phyloP scores from a whole-genome alignment of 495 filamentous ascomycete species.

The Podospora fimiseda region DNA sequence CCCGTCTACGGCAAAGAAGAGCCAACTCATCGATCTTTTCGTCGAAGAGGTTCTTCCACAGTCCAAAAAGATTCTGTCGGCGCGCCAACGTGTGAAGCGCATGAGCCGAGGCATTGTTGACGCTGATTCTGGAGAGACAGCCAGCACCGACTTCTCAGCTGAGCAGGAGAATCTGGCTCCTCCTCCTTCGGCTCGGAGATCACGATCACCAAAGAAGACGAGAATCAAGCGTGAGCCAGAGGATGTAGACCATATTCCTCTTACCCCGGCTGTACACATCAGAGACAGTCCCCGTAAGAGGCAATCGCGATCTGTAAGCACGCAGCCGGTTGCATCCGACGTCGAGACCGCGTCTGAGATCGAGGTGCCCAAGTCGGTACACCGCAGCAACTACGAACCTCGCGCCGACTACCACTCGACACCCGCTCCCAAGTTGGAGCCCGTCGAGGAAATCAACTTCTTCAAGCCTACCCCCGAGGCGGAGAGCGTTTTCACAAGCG shows the following conservation, averaged over 20 bases:
- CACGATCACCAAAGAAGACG: conserved; percentile 45
- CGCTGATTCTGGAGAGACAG: conserved; percentile 48
- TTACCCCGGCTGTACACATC: conserved; percentile 27
- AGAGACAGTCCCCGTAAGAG: conserved; percentile 46
- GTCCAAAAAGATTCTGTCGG: conserved; percentile 65
- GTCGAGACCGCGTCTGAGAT: conserved; percentile 44
- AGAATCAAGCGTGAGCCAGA: conserved; percentile 40
- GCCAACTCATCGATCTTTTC: conserved; percentile 77
- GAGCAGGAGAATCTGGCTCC: conserved; percentile 41
- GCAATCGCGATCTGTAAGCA: conserved; percentile 42
- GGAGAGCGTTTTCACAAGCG: conserved; percentile 66
- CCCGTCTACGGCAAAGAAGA: conserved; percentile 76
- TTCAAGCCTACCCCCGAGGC: conserved; percentile 40
- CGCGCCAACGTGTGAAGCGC: conserved; percentile 67
- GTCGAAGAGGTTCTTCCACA: conserved; percentile 71
- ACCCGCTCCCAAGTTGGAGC: conserved; percentile 41
- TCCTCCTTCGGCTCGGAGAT: conserved; percentile 29
- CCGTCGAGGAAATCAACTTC: conserved; percentile 33
- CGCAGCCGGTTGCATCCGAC: conserved; percentile 38
- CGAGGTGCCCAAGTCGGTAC: conserved; percentile 22
- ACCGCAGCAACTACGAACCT: conserved; percentile 9
- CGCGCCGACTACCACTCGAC: conserved; percentile 22
- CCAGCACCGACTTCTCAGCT: conserved; percentile 38
- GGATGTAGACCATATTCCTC: conserved; percentile 35
- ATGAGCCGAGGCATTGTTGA: conserved; percentile 82